Conservation (phyloP, 305 asterid genomes). For the Solanum aculeatissimum region DNA sequence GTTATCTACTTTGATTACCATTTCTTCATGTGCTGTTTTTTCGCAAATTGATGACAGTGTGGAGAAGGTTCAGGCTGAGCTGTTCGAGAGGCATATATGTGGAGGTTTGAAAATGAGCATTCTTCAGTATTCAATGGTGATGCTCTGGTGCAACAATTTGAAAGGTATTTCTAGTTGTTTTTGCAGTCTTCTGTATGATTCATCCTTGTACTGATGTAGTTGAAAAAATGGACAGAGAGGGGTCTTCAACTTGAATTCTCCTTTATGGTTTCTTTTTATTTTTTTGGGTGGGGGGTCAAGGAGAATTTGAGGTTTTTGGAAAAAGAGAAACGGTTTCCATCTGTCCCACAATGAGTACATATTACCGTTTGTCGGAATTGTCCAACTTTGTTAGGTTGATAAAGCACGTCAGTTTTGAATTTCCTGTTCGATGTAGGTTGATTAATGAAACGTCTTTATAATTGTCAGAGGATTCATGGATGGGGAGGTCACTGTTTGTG, state of each 20-base stretch:
- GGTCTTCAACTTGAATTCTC: too few species aligned
- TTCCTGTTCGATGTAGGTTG: neutral
- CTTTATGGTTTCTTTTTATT: neutral
- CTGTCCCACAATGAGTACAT: neutral
- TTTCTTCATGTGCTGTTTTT: conserved; percentile 3
- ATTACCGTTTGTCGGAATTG: neutral
- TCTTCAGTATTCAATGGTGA: conserved; percentile 37
- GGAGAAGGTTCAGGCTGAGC: conserved; percentile 31
- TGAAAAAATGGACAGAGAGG: neutral
- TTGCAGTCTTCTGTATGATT: neutral
- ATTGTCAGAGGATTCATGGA: conserved; percentile 28
- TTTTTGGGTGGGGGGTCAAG: neutral
- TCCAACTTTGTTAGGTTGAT: neutral
- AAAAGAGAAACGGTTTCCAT: neutral
- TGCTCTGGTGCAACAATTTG: conserved; percentile 16
- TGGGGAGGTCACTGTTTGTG: conserved; percentile 34
- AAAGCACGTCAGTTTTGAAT: neutral
- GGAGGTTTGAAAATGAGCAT: conserved; percentile 27
- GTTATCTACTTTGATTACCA: neutral
- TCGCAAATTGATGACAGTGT: conserved; percentile 24
- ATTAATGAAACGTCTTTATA: neutral
- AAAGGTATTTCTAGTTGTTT: conserved; percentile 15
- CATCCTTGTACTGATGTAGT: neutral
- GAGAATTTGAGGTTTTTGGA: neutral
- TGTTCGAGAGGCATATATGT: conserved; percentile 24